Evolutionary conservation across 1,284 basidiomycete genomes (phyloP).

Genomic region (Bjerkandera adusta): DNA sequence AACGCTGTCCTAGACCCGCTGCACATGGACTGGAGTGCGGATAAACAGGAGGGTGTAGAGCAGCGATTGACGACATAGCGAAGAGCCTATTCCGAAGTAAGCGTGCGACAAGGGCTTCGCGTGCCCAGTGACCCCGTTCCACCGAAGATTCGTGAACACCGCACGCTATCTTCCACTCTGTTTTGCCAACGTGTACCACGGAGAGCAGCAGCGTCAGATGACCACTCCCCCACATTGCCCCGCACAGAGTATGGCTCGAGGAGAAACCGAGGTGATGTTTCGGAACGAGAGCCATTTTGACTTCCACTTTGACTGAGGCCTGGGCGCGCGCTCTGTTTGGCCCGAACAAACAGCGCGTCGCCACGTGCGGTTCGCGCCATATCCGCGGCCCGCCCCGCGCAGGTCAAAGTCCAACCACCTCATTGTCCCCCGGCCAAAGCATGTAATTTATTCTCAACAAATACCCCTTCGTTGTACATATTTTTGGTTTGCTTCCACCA

Average conservation of each 20-base stretch:
- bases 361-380: constrained; percentile 7
- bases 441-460: constrained; percentile 3
- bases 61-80: constrained; percentile 11
- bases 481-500: constrained; percentile 8
- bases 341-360: constrained; percentile 27
- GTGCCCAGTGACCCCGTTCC: constrained; percentile 3
- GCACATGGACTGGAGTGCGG: constrained; percentile 9
- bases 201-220: constrained; percentile 16
- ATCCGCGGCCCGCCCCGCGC: constrained; percentile 1
- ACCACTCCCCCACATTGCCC: constrained; percentile 10
- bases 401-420: constrained; percentile 1
- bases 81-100: constrained; percentile 4
- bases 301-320: not conserved
- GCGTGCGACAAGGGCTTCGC: not conserved
- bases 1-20: constrained; percentile 4
- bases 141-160: constrained; percentile 9
- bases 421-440: not conserved
- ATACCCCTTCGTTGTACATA: constrained; percentile 15
- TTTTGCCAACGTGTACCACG: too few species aligned
- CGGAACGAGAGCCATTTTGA: constrained; percentile 16
- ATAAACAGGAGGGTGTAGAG: constrained; percentile 12
- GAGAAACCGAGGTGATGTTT: constrained; percentile 30
- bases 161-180: too few species aligned
- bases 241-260: constrained; percentile 15
- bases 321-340: constrained; percentile 19